Conservation (phyloP, 2,329 filamentous ascomycete genomes). For the Fusarium duplospermum region DNA sequence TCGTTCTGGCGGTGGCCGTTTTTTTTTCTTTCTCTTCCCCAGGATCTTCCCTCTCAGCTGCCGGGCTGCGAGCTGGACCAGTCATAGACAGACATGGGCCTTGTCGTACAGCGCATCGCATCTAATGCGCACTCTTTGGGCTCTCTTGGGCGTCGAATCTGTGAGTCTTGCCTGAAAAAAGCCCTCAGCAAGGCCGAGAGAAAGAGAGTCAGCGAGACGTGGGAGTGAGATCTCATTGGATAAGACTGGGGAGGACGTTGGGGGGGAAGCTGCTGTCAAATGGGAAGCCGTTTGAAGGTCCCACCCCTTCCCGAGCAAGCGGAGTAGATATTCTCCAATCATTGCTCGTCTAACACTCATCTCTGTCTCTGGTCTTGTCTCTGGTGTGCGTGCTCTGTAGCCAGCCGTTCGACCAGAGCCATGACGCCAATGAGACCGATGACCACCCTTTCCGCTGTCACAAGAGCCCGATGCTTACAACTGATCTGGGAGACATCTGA, state of each 20-base stretch:
- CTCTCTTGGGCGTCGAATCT: slow-evolving; percentile 18
- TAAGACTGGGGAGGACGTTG: slow-evolving; percentile 24
- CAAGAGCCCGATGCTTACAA: slow-evolving; percentile 24
- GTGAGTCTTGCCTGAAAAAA: slow-evolving; percentile 14
- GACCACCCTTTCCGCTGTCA: slow-evolving; percentile 32
- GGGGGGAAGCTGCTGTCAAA: slow-evolving; percentile 22
- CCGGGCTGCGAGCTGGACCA: slow-evolving; percentile 23
- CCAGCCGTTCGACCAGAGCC: slow-evolving; percentile 25
- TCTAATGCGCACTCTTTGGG: slow-evolving; percentile 15
- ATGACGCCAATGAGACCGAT: slow-evolving; percentile 28
- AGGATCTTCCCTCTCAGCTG: slow-evolving; percentile 30
- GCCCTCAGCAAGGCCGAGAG: slow-evolving; percentile 17
- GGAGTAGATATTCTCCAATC: slow-evolving; percentile 27
- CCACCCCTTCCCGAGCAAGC: slow-evolving; percentile 32
- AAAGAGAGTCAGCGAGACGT: slow-evolving; percentile 14
- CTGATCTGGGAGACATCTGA: slow-evolving; percentile 35
- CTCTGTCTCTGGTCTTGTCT: slow-evolving; percentile 4
- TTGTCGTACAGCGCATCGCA: slow-evolving; percentile 3
- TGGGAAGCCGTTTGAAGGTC: slow-evolving; percentile 31
- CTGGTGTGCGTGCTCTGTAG: slow-evolving; percentile 4
- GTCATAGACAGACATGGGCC: slow-evolving; percentile 14
- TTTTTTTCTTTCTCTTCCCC: slow-evolving; percentile 7
- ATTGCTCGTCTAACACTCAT: background rate
- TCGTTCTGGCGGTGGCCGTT: slow-evolving; percentile 31
- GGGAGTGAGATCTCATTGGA: slow-evolving; percentile 25